Conservation (phyloP, 2,329 filamentous ascomycete genomes). For the Epichloe hybrida region DNA sequence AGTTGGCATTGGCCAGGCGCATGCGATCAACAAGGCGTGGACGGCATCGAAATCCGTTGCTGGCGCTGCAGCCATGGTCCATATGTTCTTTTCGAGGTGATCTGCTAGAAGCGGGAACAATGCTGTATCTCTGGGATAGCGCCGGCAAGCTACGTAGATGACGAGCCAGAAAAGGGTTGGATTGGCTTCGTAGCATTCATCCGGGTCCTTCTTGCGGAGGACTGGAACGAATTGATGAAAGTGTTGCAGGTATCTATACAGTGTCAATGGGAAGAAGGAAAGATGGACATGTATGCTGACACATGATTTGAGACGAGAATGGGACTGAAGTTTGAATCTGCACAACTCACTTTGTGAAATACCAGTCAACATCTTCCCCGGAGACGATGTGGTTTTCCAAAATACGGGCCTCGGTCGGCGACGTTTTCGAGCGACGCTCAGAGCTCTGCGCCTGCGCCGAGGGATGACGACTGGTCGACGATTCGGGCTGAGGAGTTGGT, state of each 20-base stretch:
- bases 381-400: slow-evolving; percentile 34
- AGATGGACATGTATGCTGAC: too few species aligned
- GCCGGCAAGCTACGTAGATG: slow-evolving; percentile 34
- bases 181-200: slow-evolving; percentile 34
- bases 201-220: slow-evolving; percentile 33
- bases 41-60: slow-evolving; percentile 34
- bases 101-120: slow-evolving; percentile 32
- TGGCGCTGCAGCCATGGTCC: slow-evolving; percentile 26
- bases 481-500: slow-evolving; percentile 15
- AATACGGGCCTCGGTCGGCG: slow-evolving; percentile 26
- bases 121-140: slow-evolving; percentile 30
- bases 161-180: slow-evolving; percentile 42
- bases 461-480: slow-evolving; percentile 6
- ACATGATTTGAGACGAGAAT: not conserved
- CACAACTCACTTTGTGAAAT: slow-evolving; percentile 34
- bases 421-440: slow-evolving; percentile 11
- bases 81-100: slow-evolving; percentile 32
- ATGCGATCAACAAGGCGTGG: slow-evolving; percentile 37
- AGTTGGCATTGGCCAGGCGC: slow-evolving; percentile 37
- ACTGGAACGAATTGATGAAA: slow-evolving; percentile 41
- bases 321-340: not conserved
- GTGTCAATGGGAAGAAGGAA: not conserved
- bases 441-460: slow-evolving; percentile 5
- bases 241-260: slow-evolving; percentile 33
- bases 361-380: slow-evolving; percentile 40